phyloP scores from a whole-genome alignment of 441 rosid species.

The Eutrema salsugineum region DNA sequence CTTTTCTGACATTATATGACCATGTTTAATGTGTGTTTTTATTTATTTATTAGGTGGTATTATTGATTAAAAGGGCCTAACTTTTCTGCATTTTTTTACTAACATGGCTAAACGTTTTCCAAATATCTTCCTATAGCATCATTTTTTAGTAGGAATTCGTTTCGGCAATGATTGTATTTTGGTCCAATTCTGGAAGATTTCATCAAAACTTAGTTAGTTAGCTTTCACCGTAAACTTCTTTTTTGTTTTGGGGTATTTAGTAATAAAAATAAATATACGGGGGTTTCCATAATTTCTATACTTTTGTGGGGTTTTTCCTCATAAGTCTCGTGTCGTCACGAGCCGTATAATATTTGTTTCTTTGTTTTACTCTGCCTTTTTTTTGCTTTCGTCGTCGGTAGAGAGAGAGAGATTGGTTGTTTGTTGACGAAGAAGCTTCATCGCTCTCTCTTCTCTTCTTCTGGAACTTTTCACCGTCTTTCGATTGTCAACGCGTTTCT shows the following conservation, averaged over 20 bases:
- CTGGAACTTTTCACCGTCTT: not conserved
- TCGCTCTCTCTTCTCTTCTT: not conserved
- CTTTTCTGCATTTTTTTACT: too few relatives aligned
- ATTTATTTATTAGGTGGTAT: not conserved
- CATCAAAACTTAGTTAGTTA: too few relatives aligned
- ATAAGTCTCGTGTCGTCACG: slow-evolving; percentile 13
- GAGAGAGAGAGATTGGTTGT: slow-evolving; percentile 12
- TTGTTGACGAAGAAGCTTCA: slow-evolving; percentile 12
- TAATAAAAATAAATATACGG: not conserved
- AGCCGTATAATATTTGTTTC: slow-evolving; percentile 19
- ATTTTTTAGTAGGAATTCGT: too few relatives aligned
- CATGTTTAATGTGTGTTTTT: not conserved
- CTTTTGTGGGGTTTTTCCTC: not conserved
- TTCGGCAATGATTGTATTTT: too few relatives aligned
- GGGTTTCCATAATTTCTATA: not conserved
- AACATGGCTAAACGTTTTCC: not conserved
- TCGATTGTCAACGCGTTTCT: not conserved
- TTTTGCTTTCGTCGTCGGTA: slow-evolving; percentile 8
- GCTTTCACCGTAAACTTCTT: not conserved
- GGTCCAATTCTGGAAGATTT: too few relatives aligned
- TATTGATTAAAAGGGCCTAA: not conserved
- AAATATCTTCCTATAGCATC: not conserved
- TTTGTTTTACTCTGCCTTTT: not conserved
- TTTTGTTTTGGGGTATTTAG: not conserved
- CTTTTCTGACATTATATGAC: not conserved